Conservation (phyloP, 257 asterid genomes). For the Solanum arcanum region DNA sequence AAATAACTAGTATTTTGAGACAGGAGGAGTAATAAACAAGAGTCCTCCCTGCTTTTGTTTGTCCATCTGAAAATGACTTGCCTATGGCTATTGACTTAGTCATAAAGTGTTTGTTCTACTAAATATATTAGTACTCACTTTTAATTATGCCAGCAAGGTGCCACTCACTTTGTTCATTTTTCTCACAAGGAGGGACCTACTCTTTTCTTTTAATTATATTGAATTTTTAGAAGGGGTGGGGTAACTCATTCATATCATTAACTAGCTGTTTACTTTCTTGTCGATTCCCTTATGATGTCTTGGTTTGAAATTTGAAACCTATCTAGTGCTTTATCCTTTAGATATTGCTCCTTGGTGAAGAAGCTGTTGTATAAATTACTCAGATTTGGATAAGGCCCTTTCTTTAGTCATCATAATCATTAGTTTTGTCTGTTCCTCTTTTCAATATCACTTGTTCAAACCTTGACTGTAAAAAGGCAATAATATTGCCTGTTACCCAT, state of each 20-base stretch:
- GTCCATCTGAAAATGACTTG: neutral
- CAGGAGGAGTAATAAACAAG: neutral
- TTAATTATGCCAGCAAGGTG: neutral
- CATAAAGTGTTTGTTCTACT: neutral
- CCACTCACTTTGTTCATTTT: neutral
- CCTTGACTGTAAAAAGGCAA: neutral
- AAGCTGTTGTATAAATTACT: neutral
- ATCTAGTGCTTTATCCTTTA: neutral
- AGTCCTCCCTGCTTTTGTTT: neutral
- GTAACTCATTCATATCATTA: neutral
- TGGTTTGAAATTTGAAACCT: slow-evolving; percentile 1
- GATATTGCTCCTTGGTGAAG: neutral
- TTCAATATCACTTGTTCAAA: neutral
- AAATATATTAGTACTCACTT: neutral
- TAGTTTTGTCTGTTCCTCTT: neutral
- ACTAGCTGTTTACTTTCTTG: neutral
- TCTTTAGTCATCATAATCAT: neutral
- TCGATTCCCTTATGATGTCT: neutral
- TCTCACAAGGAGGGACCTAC: neutral
- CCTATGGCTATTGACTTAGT: neutral
- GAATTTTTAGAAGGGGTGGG: neutral
- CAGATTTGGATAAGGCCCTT: neutral
- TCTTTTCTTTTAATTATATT: neutral
- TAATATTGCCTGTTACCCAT: neutral
- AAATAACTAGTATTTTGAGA: neutral